Evolutionary conservation across 257 asterid genomes (phyloP), one percentile per base, ranked within the genome.

Genomic region (Ajuga chamaepitys): DNA sequence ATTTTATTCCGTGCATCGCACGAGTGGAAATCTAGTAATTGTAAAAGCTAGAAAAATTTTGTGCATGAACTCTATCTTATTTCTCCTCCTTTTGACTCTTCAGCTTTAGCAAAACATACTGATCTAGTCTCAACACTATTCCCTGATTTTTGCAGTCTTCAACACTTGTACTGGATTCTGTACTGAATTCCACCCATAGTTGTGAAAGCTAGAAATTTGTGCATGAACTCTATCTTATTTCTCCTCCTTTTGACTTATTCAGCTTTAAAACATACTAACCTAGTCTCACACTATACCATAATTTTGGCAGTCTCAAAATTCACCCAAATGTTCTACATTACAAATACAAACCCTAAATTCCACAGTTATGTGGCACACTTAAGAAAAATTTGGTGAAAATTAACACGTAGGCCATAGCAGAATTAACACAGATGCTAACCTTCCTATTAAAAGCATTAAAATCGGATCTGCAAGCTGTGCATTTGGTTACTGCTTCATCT

Each of bases 401-500:
- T 45, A 26, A 50, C 21, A 25, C 1, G 11, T 14, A 28, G 16
- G 11, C 45, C 4, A 4, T 30, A 72, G 28, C 12, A 70, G n/a
- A n/a, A n/a, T n/a, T 46, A 7, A 46, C 62, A 64, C 13, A 45
- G 73, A 81, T 57, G 62, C 83, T 62, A 57, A 88, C 98, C 98
- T 68, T 86, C 64, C 98, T 72, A 71, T 75, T 79, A 60, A 91
- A 91, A 53, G 96, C 95, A 77, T 72, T 86, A 63, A 91, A 91
- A 75, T 80, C 87, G 48, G 84, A n/a, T 53, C 77, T 54, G 57
- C 96, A 91, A 56, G 81, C 77, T 47, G 73, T 75, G 78, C 98
- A 91, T 68, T 86, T 86, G 59, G 78, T 76, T 59, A 74, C 89
- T 77, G 87, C 92, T 62, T 88, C 98, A 78, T 91, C 98, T 50